A percentile compares a stretch with the other conserved stretches of the same genome.
These are phyloP conservation scores for Ogataea ganodermae DNA, from an alignment of 805 yeast genomes.

Conservation along the genomic window DNA sequence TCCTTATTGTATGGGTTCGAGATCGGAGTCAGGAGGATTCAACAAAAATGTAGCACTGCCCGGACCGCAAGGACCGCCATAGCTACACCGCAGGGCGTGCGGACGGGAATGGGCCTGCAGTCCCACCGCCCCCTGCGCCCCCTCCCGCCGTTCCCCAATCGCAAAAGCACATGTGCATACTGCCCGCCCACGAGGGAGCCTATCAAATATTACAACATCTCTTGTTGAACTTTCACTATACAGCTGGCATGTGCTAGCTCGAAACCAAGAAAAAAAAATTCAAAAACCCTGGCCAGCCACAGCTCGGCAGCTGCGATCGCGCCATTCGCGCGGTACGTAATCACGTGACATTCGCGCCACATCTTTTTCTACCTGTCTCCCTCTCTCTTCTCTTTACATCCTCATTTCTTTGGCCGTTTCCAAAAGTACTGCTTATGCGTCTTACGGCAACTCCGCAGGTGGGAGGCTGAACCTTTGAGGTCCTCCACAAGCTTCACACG, in stretches of 20 bases:
- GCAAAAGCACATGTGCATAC: neutral
- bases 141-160: neutral
- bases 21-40: slow-evolving; percentile 7
- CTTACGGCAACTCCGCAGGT: slow-evolving; percentile 83
- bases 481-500: slow-evolving; percentile 72
- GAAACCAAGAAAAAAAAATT: neutral
- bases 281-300: neutral
- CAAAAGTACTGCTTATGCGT: slow-evolving; percentile 88
- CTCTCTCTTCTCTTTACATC: neutral
- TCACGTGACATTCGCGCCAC: slow-evolving; percentile 1
- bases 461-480: slow-evolving; percentile 75
- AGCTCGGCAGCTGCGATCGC: neutral
- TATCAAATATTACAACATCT: neutral
- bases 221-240: neutral
- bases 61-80: too few relatives aligned
- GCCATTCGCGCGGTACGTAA: slow-evolving; percentile 7
- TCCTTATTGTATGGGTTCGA: neutral
- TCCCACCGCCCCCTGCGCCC: neutral
- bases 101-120: too few relatives aligned
- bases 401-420: slow-evolving; percentile 55
- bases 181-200: neutral
- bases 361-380: neutral
- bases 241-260: neutral
- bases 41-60: neutral
- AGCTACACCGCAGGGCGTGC: too few relatives aligned